Percentiles rank a stretch among this genome's conserved stretches.
These are phyloP conservation scores for Fusarium anguioides DNA, from an alignment of 2,329 filamentous ascomycete genomes.

Conservation along the genomic window DNA sequence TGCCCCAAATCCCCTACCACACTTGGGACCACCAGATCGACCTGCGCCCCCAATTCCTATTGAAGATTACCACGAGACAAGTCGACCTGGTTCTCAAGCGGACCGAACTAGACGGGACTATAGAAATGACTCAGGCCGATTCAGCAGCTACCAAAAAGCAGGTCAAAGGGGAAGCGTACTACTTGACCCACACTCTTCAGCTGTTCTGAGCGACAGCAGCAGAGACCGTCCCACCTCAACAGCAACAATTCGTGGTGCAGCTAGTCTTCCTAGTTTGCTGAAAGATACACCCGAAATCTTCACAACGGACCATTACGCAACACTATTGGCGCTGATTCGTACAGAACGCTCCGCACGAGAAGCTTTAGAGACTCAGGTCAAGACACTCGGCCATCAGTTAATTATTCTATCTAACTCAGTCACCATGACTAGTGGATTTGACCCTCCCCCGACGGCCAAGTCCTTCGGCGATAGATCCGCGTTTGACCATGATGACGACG, in stretches of 20 bases:
- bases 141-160: constrained; percentile 46
- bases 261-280: constrained; percentile 57
- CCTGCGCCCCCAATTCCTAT: constrained; percentile 42
- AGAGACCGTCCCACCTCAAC: constrained; percentile 56
- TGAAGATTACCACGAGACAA: constrained; percentile 22
- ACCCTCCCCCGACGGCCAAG: constrained; percentile 51
- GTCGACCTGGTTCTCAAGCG: not conserved
- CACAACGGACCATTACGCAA: constrained; percentile 60
- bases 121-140: constrained; percentile 27
- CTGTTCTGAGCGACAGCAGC: not conserved
- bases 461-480: constrained; percentile 53
- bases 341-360: constrained; percentile 67
- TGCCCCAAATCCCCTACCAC: constrained; percentile 54
- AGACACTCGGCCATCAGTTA: constrained; percentile 62
- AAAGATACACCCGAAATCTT: constrained; percentile 49
- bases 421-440: constrained; percentile 35
- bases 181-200: constrained; percentile 46
- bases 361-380: constrained; percentile 67
- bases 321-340: constrained; percentile 64
- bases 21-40: constrained; percentile 44
- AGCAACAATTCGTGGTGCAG: constrained; percentile 60
- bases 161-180: constrained; percentile 58
- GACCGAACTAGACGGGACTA: constrained; percentile 4
- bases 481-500: constrained; percentile 58
- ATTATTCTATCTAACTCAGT: constrained; percentile 58